phyloP scores from a whole-genome alignment of 257 asterid species.

The Thymus quinquecostatus region DNA sequence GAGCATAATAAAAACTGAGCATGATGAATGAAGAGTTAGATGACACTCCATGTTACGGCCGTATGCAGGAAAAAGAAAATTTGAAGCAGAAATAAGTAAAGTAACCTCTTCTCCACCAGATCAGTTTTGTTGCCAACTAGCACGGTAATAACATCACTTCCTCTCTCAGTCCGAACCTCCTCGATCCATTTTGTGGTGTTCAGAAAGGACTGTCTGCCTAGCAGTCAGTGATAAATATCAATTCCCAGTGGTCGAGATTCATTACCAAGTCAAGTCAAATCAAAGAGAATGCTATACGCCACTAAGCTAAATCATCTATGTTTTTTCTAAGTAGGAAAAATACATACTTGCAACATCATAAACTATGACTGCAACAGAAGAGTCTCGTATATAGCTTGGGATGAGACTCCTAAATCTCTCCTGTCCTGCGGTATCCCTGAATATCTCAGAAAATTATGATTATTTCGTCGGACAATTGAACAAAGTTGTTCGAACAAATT shows the following conservation, averaged over 20 bases:
- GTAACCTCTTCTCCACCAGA: conserved; percentile 85
- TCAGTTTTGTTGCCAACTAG: conserved; percentile 95
- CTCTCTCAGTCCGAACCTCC: conserved; percentile 93
- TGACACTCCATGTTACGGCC: too few species aligned
- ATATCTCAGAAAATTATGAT: conserved; percentile 27
- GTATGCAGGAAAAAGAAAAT: too few species aligned
- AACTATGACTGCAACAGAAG: conserved; percentile 93
- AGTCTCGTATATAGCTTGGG: conserved; percentile 93
- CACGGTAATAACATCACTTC: conserved; percentile 85
- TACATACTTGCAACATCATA: conserved; percentile 90
- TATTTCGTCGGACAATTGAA: conserved; percentile 22
- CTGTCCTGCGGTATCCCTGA: conserved; percentile 97
- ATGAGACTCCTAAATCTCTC: conserved; percentile 94
- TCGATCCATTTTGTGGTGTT: conserved; percentile 89
- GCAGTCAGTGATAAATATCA: conserved; percentile 26
- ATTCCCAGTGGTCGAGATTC: conserved; percentile 12
- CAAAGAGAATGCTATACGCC: conserved; percentile 1
- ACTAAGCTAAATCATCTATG: conserved; percentile 1
- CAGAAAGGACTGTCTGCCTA: conserved; percentile 80
- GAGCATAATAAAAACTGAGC: too few species aligned
- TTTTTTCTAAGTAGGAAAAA: conserved; percentile 3
- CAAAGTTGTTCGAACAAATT: neutral
- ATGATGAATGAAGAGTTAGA: too few species aligned
- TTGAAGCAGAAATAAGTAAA: too few species aligned
- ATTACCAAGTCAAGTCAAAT: conserved; percentile 21